Evolutionary conservation across 805 yeast species (phyloP), one percentile per base, ranked within the genome.

Genomic region (Nakazawaea molendinolei): DNA sequence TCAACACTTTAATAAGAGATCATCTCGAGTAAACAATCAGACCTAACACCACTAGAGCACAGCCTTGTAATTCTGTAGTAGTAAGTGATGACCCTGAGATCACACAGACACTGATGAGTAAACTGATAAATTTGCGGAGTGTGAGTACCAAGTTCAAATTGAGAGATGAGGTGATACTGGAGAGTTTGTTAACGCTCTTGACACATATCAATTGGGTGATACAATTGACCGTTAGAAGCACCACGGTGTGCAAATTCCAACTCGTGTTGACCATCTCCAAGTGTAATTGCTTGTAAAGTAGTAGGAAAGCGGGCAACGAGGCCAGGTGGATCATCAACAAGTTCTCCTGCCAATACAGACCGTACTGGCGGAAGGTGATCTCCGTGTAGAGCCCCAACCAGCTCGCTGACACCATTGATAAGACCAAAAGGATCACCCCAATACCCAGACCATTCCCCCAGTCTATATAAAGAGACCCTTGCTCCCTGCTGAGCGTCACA

Each of bases 301-400:
- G 44, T 1, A 63, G 14, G 40, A 79, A 74, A 8, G 77, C 48
- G 0, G 84, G 80, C 8, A 81, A 45, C 0, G 76, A 71, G 27
- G 74, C 58, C 5, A 71, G 48, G 48, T 78, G 84, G 12, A 72
- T 64, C 53, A 74, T 79, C 47, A 82, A 81, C 30, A 82, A 51
- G 23, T 70, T 65, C 45, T 81, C 87, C 38, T 68, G 60, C 89
- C 89, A 81, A 35, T 69, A 68, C 37, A 63, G 64, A 5, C 83
- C 82, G 48, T 76, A 73, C 15, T 44, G 46, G 10, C 51, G 51
- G 46, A 61, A 70, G 0, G 78, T 65, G 33, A 52, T 53, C 47
- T 81, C 86, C 28, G 68, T 68, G 49, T 70, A 66, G 14, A 79
- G 61, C 1, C 83, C 79, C 58, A 75, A 63, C n/a, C 76, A 45